Base-by-base conservation (phyloP, 495 filamentous ascomycete genomes). In the Annulohypoxylon maeteangense region DNA sequence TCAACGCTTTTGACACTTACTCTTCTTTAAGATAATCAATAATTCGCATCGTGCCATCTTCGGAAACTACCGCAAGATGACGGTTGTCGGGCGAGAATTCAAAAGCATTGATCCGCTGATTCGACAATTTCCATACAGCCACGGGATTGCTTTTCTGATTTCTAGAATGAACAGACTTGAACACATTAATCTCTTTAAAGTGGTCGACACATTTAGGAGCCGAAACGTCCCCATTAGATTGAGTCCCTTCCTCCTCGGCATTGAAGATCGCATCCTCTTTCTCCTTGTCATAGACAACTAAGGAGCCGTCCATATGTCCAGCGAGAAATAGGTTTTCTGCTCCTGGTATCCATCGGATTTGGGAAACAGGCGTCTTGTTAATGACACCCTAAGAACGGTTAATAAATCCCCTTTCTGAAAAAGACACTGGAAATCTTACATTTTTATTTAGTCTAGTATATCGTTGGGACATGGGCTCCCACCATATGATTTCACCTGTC, bases 401-500 rank as follows among this genome's bases (percentile, higher is more conserved):
- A 47, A 61, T 69, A 57, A 16, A 51, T 51, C 14, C 34, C 45
- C n/a, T 31, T 18, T 0, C 1, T 61, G n/a, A n/a, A 12, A 3
- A 36, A 18, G 59, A 22, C 53, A 18, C 7, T 47, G 10, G 1
- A 25, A 45, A 29, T 16, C 86, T 71, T 78, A 91, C 90, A 78
- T 98, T 98, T 80, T 99, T 99, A 80, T 99, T 99, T 65, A 99
- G 86, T 4, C 96, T 90, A 2, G 92, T 92, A 77, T 99, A 99
- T 76, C 97, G 95, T 74, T 97, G 94, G 18, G 93, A 94, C 75
- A 97, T 93, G 11, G 95, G 94, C 81, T 99, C 95, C 82, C 95
- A 99, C 96, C 96, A 99, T 51, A 99, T 94, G 53, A 98, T 95
- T 75, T 99, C 95, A 23, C 93, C 93, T 0, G 93, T 94, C 2